Conservation (phyloP, 169 alveolate genomes). For the Babesia ovata region DNA sequence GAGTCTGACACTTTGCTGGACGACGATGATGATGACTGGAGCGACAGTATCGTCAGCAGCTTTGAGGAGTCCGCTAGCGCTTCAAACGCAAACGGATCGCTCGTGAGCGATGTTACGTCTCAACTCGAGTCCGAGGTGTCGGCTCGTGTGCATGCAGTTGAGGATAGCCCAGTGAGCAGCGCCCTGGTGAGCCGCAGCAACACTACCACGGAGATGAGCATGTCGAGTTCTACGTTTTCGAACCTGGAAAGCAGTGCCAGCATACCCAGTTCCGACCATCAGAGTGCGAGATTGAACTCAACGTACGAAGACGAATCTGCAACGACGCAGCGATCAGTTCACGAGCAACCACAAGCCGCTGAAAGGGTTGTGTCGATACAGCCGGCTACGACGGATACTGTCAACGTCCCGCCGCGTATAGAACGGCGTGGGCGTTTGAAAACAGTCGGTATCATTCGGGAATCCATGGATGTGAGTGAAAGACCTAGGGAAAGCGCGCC, state of each 20-base stretch:
- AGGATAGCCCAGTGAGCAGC: neutral
- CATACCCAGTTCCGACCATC: neutral
- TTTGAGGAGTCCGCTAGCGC: neutral
- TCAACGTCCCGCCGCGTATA: too few species aligned
- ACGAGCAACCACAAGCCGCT: too few species aligned
- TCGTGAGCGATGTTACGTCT: too few species aligned
- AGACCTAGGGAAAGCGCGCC: neutral
- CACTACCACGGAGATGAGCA: neutral
- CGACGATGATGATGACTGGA: conserved; percentile 16
- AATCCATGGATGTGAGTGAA: too few species aligned
- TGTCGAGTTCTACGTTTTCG: neutral
- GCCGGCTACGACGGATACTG: too few species aligned
- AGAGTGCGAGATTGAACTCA: neutral
- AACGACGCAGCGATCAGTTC: too few species aligned
- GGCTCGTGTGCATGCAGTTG: neutral
- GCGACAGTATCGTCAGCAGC: conserved; percentile 10
- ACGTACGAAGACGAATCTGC: neutral
- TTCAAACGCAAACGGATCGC: too few species aligned
- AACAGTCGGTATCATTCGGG: neutral
- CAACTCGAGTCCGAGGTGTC: neutral
- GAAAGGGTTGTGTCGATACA: too few species aligned
- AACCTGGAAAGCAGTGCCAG: neutral
- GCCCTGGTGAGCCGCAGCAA: conserved; percentile 9
- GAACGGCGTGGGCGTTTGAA: neutral
- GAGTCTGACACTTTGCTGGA: neutral